These are phyloP conservation scores for Hysterium pulicare DNA, from an alignment of 2,329 filamentous ascomycete genomes.

Conservation along the genomic window DNA sequence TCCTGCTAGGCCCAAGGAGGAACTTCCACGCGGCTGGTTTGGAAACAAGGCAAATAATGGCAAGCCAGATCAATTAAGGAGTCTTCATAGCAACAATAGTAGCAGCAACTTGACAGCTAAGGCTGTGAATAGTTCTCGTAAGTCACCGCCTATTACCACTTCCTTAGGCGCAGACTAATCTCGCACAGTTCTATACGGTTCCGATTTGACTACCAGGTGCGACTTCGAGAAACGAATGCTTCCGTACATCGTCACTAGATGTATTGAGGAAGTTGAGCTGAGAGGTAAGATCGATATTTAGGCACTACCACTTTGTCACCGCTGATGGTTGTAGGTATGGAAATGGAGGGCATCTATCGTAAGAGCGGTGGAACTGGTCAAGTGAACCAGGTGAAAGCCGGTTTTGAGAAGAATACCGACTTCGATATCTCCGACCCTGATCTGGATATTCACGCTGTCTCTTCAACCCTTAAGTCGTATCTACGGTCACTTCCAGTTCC, in stretches of 20 bases:
- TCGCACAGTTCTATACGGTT: slow-evolving; percentile 81
- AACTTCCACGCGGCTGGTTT: slow-evolving; percentile 31
- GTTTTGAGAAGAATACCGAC: slow-evolving; percentile 81
- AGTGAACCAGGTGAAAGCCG: slow-evolving; percentile 84
- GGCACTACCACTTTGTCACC: too few species aligned
- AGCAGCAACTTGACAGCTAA: slow-evolving; percentile 40
- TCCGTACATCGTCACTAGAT: slow-evolving; percentile 84
- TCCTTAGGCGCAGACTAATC: too few species aligned
- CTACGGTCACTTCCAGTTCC: slow-evolving; percentile 90
- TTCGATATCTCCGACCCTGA: slow-evolving; percentile 92
- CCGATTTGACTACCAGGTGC: slow-evolving; percentile 79
- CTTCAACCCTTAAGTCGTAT: slow-evolving; percentile 94
- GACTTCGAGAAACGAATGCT: slow-evolving; percentile 88
- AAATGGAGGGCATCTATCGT: slow-evolving; percentile 94
- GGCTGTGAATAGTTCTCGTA: slow-evolving; percentile 25
- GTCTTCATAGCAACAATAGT: slow-evolving; percentile 41
- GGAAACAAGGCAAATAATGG: slow-evolving; percentile 15
- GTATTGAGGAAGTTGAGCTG: slow-evolving; percentile 93
- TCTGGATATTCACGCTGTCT: slow-evolving; percentile 93
- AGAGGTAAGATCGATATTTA: slow-evolving; percentile 69
- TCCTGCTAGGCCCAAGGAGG: slow-evolving; percentile 24
- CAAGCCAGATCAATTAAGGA: slow-evolving; percentile 23
- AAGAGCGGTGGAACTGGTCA: slow-evolving; percentile 93
- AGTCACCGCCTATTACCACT: too few species aligned
- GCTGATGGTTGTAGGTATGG: too few species aligned